These are phyloP conservation scores for Lithospermum erythrorhizon DNA, from an alignment of 257 asterid species.

Conservation along the genomic window DNA sequence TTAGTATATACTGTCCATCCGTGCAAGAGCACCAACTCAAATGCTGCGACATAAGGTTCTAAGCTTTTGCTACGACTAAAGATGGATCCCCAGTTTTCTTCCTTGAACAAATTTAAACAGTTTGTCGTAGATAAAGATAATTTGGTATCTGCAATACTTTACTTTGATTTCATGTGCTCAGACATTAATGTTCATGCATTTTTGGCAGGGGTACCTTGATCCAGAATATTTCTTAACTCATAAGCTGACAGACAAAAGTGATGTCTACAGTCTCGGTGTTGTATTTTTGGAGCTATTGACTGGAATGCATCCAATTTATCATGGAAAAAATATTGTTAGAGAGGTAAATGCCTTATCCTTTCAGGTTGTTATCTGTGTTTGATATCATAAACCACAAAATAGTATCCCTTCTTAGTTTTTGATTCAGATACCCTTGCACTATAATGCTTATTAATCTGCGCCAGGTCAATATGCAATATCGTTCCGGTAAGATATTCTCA, in stretches of 20 bases:
- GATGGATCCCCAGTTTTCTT: neutral
- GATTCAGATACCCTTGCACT: neutral
- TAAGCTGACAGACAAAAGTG: conserved; percentile 91
- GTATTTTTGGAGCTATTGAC: conserved; percentile 90
- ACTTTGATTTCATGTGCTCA: no score
- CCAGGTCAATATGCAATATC: conserved; percentile 64
- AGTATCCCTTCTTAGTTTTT: no score
- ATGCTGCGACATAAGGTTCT: no score
- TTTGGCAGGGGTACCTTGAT: conserved; percentile 86
- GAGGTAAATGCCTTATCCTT: conserved; percentile 44
- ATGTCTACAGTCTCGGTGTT: conserved; percentile 93
- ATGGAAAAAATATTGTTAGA: conserved; percentile 93
- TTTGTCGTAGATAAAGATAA: neutral
- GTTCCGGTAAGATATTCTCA: conserved; percentile 32
- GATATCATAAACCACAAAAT: no score
- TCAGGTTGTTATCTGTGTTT: no score
- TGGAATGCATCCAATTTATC: conserved; percentile 92
- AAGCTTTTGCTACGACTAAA: no score
- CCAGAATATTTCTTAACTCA: conserved; percentile 94
- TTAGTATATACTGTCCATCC: no score
- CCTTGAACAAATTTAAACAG: neutral
- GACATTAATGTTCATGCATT: neutral
- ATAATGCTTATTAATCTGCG: neutral
- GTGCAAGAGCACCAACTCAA: no score
- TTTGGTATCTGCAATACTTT: neutral